Conservation (phyloP, 2,329 filamentous ascomycete genomes). For the Fusarium pininemorale region DNA sequence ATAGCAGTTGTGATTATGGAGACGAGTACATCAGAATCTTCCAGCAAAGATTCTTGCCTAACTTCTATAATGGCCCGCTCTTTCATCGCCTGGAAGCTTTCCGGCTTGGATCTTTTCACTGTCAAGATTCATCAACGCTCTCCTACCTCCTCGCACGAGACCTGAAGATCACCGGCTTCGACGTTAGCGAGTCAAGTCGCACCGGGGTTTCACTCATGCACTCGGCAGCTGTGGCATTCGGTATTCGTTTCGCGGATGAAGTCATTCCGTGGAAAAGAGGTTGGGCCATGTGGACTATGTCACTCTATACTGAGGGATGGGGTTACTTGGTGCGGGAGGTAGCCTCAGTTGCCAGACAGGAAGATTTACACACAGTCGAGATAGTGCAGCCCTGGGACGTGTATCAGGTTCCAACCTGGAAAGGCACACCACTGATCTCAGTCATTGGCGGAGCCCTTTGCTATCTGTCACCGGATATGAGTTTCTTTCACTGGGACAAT, state of each 20-base stretch:
- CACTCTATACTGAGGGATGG: too few relatives aligned
- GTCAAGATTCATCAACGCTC: too few relatives aligned
- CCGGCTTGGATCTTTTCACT: constrained; percentile 30
- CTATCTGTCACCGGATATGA: constrained; percentile 21
- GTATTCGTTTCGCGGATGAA: constrained; percentile 30
- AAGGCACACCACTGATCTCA: constrained; percentile 35
- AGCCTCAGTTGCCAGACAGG: not conserved
- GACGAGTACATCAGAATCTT: constrained; percentile 23
- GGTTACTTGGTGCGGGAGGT: too few relatives aligned
- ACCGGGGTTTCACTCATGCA: constrained; percentile 38
- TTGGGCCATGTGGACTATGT: too few relatives aligned
- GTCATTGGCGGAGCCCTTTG: constrained; percentile 42
- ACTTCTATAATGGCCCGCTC: constrained; percentile 6
- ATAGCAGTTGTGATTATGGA: not conserved
- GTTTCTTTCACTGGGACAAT: constrained; percentile 28
- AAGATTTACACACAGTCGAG: constrained; percentile 31
- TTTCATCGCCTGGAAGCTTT: constrained; percentile 37
- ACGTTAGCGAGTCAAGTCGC: constrained; percentile 20
- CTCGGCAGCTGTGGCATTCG: constrained; percentile 33
- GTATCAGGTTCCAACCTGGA: constrained; percentile 34
- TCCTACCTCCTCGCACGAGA: not conserved
- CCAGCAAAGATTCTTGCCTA: constrained; percentile 26
- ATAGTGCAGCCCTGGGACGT: constrained; percentile 31
- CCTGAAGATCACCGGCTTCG: not conserved
- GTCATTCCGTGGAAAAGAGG: not conserved